A percentile compares a stretch with the other conserved stretches of the same genome.
Conservation (phyloP, 176 grass and related monocot genomes). For the Cymbopogon citratus region DNA sequence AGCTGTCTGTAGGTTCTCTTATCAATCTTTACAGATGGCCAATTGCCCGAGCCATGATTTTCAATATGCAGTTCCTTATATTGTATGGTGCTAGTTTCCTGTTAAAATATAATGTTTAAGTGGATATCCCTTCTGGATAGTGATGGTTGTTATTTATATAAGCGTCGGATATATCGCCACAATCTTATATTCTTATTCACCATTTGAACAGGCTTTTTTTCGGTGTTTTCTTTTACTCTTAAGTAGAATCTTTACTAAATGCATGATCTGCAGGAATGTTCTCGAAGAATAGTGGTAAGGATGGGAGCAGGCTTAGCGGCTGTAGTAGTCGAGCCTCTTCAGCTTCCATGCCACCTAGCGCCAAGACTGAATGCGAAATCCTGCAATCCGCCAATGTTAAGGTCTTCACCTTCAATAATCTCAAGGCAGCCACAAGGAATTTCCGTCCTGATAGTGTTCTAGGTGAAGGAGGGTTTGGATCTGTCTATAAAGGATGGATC, state of each 20-base stretch:
- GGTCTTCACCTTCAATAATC: conserved; percentile 53
- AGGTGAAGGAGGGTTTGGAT: conserved; percentile 80
- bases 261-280: conserved; percentile 43
- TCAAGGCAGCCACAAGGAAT: conserved; percentile 78
- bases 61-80: neutral
- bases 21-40: neutral
- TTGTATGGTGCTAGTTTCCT: neutral
- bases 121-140: neutral
- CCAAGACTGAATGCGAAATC: conserved; percentile 56
- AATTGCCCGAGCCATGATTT: neutral
- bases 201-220: neutral
- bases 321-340: conserved; percentile 64
- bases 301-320: conserved; percentile 53
- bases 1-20: neutral
- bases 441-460: conserved; percentile 81
- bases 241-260: neutral
- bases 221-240: neutral
- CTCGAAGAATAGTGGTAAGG: conserved; percentile 46
- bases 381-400: conserved; percentile 66
- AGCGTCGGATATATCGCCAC: neutral
- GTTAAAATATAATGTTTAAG: neutral
- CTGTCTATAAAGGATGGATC: conserved; percentile 89
- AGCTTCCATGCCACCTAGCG: conserved; percentile 45
- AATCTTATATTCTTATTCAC: conserved; percentile 10
- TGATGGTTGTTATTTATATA: neutral